Conservation (phyloP, 768 basidiomycete species). For the Hydnum rufescens region DNA sequence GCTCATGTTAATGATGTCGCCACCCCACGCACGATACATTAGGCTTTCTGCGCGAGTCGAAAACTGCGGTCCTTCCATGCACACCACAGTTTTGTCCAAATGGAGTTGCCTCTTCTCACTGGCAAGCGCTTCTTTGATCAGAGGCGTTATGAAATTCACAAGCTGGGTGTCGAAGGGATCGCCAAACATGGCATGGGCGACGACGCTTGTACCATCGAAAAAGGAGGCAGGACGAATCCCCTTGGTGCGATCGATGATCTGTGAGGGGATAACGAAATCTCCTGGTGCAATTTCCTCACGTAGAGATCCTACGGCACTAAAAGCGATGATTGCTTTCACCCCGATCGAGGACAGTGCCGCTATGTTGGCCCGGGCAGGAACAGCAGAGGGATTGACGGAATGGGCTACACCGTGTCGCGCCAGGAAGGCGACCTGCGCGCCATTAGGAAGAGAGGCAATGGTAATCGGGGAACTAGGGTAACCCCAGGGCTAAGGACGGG, state of each 20-base stretch:
- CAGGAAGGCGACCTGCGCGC: slow-evolving; percentile 67
- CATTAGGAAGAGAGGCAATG: slow-evolving; percentile 75
- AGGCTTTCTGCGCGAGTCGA: slow-evolving; percentile 91
- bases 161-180: slow-evolving; percentile 66
- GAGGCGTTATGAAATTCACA: slow-evolving; percentile 40
- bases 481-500: slow-evolving; percentile 63
- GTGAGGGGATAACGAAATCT: slow-evolving; percentile 68
- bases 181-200: slow-evolving; percentile 87
- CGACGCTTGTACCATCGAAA: slow-evolving; percentile 64
- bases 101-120: slow-evolving; percentile 42
- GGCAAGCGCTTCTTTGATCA: slow-evolving; percentile 39
- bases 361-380: slow-evolving; percentile 83
- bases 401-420: slow-evolving; percentile 80
- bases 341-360: slow-evolving; percentile 87
- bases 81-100: slow-evolving; percentile 68
- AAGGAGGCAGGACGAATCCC: slow-evolving; percentile 75
- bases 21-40: slow-evolving; percentile 89
- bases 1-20: slow-evolving; percentile 93
- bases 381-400: slow-evolving; percentile 53
- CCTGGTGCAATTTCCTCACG: slow-evolving; percentile 86
- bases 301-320: slow-evolving; percentile 88
- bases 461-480: slow-evolving; percentile 76
- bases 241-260: slow-evolving; percentile 95
- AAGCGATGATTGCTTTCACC: slow-evolving; percentile 74
- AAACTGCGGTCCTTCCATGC: slow-evolving; percentile 97